These are phyloP conservation scores for Thielaviopsis ethacetica DNA, from an alignment of 2,329 filamentous ascomycete genomes.

Conservation along the genomic window DNA sequence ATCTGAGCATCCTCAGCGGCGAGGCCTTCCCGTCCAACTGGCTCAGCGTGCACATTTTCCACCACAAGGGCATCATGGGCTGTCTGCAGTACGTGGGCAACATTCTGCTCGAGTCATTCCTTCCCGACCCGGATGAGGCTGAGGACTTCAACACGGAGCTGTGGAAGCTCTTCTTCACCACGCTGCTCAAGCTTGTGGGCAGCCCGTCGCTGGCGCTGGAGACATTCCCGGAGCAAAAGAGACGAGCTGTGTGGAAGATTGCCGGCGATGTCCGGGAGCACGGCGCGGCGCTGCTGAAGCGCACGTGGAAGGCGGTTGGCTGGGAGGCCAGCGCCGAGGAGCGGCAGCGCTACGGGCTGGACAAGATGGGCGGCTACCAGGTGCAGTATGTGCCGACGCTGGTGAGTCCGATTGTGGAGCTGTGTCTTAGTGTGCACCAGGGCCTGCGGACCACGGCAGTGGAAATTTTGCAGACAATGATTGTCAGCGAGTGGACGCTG, in stretches of 20 bases:
- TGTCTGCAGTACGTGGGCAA: slow-evolving; percentile 68
- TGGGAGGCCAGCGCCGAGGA: slow-evolving; percentile 85
- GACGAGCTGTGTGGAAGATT: slow-evolving; percentile 95
- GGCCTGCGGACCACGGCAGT: slow-evolving; percentile 79
- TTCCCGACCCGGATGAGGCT: slow-evolving; percentile 80
- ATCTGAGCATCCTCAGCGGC: slow-evolving; percentile 76
- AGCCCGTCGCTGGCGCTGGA: slow-evolving; percentile 82
- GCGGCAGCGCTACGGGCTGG: slow-evolving; percentile 56
- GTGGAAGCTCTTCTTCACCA: slow-evolving; percentile 88
- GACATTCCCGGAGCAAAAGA: slow-evolving; percentile 92
- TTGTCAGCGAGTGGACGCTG: slow-evolving; percentile 92
- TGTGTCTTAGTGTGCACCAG: slow-evolving; percentile 90
- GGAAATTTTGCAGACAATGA: slow-evolving; percentile 92
- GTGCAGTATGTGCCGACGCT: slow-evolving; percentile 93
- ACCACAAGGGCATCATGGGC: slow-evolving; percentile 78
- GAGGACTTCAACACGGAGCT: slow-evolving; percentile 84
- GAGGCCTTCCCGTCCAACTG: slow-evolving; percentile 80
- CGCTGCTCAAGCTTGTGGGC: slow-evolving; percentile 73
- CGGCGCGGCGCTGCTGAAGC: slow-evolving; percentile 69
- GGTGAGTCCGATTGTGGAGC: slow-evolving; percentile 78
- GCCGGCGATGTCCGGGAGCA: slow-evolving; percentile 88
- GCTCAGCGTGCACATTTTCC: slow-evolving; percentile 86
- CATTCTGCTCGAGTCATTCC: slow-evolving; percentile 65
- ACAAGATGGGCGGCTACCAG: slow-evolving; percentile 87
- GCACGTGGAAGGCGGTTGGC: slow-evolving; percentile 87